Conservation (phyloP, 2,329 filamentous ascomycete species). For the Stachybotrys echinatus region DNA sequence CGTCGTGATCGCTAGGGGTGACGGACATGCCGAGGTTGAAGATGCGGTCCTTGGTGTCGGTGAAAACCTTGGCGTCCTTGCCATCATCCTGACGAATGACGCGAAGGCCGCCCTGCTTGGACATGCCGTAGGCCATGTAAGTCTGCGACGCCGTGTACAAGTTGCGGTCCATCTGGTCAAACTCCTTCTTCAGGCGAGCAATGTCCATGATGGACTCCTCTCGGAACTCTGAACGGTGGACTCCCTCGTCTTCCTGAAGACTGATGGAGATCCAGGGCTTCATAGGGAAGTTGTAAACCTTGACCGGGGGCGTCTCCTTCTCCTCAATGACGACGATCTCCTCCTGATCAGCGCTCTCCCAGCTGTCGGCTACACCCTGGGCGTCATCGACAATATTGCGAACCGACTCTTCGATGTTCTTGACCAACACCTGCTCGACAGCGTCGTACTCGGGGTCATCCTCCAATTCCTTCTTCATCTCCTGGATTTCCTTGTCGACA, state of each 20-base stretch:
- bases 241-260: constrained; percentile 54
- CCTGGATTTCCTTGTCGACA: constrained; percentile 48
- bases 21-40: constrained; percentile 88
- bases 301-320: constrained; percentile 59
- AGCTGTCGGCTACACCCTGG: constrained; percentile 69
- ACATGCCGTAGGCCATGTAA: constrained; percentile 92
- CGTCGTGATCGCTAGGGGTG: constrained; percentile 50
- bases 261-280: constrained; percentile 90
- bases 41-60: constrained; percentile 84
- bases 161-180: constrained; percentile 93
- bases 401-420: constrained; percentile 33
- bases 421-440: constrained; percentile 41
- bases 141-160: constrained; percentile 83
- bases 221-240: constrained; percentile 60
- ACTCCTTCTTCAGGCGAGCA: constrained; percentile 92
- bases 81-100: constrained; percentile 94
- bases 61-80: constrained; percentile 86
- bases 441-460: constrained; percentile 46
- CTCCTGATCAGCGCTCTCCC: constrained; percentile 82
- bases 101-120: constrained; percentile 85
- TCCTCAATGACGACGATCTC: constrained; percentile 61
- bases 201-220: constrained; percentile 86
- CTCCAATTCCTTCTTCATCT: constrained; percentile 50
- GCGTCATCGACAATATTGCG: constrained; percentile 38
- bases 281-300: constrained; percentile 94